Conservation (phyloP, 148 eudicot species). For the Chenopodium album region DNA sequence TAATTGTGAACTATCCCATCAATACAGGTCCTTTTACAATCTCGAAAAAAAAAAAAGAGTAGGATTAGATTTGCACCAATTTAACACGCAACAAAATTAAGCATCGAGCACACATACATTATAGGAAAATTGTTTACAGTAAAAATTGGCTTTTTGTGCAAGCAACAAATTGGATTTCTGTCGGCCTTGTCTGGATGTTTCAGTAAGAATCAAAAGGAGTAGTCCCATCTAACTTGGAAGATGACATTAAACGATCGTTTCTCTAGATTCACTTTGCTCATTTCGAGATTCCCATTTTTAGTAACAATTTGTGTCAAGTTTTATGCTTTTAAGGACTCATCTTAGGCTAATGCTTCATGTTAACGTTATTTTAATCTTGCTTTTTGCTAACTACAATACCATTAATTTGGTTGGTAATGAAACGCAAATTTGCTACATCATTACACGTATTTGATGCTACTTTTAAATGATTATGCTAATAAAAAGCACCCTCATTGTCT, state of each 20-base stretch:
- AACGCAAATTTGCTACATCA: not conserved
- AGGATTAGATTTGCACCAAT: not conserved
- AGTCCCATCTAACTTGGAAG: not conserved
- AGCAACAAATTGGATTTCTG: not conserved
- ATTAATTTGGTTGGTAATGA: not conserved
- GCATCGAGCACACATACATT: not conserved
- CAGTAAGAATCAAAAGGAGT: not conserved
- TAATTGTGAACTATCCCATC: not conserved
- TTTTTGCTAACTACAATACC: not conserved
- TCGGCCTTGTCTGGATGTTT: slow-evolving; percentile 1
- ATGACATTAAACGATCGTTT: not conserved
- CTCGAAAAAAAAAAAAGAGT: too few species aligned
- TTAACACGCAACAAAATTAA: not conserved
- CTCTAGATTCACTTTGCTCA: not conserved
- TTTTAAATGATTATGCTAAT: too few species aligned
- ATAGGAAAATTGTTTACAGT: too few species aligned
- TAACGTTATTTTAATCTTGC: not conserved
- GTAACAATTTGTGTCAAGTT: too few species aligned
- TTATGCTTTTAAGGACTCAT: not conserved
- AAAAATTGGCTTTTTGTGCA: too few species aligned
- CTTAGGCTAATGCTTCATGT: not conserved
- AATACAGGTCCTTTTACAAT: too few species aligned
- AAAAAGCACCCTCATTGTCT: too few species aligned
- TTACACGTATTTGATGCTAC: not conserved
- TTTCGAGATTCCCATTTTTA: not conserved